Base-by-base conservation (phyloP, 768 basidiomycete species). In the Tulasnella sp. region DNA sequence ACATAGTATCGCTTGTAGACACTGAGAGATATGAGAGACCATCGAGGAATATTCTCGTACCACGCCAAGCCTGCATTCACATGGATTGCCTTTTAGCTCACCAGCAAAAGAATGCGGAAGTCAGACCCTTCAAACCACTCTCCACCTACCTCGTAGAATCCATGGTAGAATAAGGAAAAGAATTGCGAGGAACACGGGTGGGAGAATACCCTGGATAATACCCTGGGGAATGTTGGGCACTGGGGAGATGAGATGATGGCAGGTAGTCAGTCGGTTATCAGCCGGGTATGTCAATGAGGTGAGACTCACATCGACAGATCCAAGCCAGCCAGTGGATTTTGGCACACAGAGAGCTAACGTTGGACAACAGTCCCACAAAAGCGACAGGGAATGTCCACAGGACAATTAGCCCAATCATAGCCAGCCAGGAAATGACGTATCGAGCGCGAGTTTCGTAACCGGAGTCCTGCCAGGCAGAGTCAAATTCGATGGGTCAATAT, bases 1-100 rank as follows among this genome's bases (percentile, higher is more conserved):
- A 91, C 81, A 82, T 89, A 91, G 83, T 89, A 92, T n/a, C 92
- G 87, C 15, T 87, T 88, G 85, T 92, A 92, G 39, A 93, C 87
- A 82, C 89, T 90, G 78, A 91, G 85, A 69, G 91, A 90, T n/a
- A 93, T 88, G 29, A 89, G 84, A 0, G 90, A 91, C 79, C 88
- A 88, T 51, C 89, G 87, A 0, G 92, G 91, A 70, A 91, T 91
- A 70, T 91, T 91, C 82, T 92, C 89, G 80, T 91, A 90, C 85
- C 88, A 88, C 26, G 91, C 90, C 16, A 92, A 83, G 20, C 83
- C 91, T 84, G 80, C n/a, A 23, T 5, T 16, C 61, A 35, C 44
- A 0, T 72, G n/a, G 55, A 35, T 46, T 32, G 11, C 61, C 29
- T 5, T 13, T 23, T 46, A 73, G 37, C 16, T 74, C 26, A 37